Evolutionary conservation across 1,284 basidiomycete genomes (phyloP).

Genomic region (Cryptococcus sp.): DNA sequence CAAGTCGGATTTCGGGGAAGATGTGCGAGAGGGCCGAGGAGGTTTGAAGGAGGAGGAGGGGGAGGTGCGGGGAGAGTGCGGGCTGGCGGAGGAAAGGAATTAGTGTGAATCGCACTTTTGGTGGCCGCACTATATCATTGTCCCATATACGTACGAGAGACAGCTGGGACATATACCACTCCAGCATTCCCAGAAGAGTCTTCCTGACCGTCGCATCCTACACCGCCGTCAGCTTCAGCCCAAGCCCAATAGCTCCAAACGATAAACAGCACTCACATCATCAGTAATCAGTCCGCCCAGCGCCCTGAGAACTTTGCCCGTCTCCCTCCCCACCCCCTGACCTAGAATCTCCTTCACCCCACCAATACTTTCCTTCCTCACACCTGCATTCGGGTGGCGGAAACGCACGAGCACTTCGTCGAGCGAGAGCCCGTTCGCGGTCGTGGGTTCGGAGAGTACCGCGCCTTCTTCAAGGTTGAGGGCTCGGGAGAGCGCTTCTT

Average conservation of each 20-base stretch:
- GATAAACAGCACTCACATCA: conserved; percentile 57
- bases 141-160: conserved; percentile 54
- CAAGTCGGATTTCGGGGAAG: conserved; percentile 87
- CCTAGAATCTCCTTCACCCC: conserved; percentile 78
- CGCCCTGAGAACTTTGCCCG: conserved; percentile 64
- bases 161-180: conserved; percentile 69
- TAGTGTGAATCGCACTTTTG: conserved; percentile 1
- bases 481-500: conserved; percentile 55
- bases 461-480: conserved; percentile 19
- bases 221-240: background rate
- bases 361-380: conserved; percentile 74
- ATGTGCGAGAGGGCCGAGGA: conserved; percentile 92
- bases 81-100: conserved; percentile 56
- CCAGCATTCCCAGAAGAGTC: conserved; percentile 52
- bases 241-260: background rate
- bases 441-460: conserved; percentile 62
- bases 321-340: conserved; percentile 58
- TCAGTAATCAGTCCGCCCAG: conserved; percentile 72
- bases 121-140: no score
- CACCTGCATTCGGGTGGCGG: conserved; percentile 75
- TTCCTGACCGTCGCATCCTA: conserved; percentile 54
- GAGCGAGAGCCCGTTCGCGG: conserved; percentile 71
- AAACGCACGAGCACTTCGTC: conserved; percentile 73
- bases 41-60: conserved; percentile 73
- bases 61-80: conserved; percentile 66